Percentiles rank a stretch among this genome's conserved stretches.
These are phyloP conservation scores for Russula compacta DNA, from an alignment of 768 basidiomycete genomes.

Conservation along the genomic window DNA sequence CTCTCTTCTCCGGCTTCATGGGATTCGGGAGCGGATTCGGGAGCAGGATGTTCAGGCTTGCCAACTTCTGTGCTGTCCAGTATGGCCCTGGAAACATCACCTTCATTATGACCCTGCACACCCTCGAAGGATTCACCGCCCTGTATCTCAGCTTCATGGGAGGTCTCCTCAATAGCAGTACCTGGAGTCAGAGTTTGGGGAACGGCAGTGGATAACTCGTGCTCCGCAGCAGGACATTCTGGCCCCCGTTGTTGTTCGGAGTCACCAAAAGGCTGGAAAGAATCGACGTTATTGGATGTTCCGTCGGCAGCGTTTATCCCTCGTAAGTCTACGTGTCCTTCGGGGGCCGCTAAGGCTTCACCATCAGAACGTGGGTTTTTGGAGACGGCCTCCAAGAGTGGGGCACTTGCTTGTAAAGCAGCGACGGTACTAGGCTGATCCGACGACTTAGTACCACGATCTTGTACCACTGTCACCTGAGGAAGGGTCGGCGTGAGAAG, in stretches of 20 bases:
- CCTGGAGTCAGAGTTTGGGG: not conserved
- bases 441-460: not conserved
- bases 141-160: not conserved
- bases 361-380: not conserved
- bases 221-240: not conserved
- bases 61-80: not conserved
- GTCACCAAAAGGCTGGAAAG: not conserved
- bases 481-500: not conserved
- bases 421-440: not conserved
- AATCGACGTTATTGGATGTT: not conserved
- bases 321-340: not conserved
- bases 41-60: not conserved
- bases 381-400: not conserved
- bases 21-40: not conserved
- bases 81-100: not conserved
- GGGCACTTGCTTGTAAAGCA: not conserved
- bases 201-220: not conserved
- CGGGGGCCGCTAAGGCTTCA: not conserved
- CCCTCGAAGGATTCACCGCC: not conserved
- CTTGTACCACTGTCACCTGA: not conserved
- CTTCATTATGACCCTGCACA: not conserved
- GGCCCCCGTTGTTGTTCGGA: not conserved
- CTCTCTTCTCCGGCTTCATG: conserved; percentile 1
- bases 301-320: not conserved
- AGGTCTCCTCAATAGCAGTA: not conserved